These are phyloP conservation scores for Mortierella hygrophila DNA, from an alignment of 192 early-diverging fungal species.

Conservation along the genomic window DNA sequence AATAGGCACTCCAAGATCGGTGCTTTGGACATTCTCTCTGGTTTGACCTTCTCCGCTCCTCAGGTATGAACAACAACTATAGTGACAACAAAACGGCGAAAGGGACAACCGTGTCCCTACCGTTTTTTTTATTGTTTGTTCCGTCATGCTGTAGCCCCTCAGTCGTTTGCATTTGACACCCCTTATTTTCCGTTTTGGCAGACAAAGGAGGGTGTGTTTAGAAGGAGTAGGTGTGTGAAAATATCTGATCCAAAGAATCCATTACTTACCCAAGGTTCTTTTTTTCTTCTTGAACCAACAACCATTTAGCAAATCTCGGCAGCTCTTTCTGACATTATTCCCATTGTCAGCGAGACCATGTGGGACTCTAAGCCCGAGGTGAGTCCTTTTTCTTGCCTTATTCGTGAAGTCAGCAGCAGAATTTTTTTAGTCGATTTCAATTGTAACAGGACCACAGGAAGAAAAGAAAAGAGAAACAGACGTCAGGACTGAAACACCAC, in stretches of 20 bases:
- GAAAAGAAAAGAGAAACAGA: conserved; percentile 12
- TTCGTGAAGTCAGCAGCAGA: background rate
- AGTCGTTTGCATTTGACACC: background rate
- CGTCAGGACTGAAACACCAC: conserved; percentile 12
- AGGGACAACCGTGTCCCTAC: no score
- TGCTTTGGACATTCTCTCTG: conserved; percentile 59
- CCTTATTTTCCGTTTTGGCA: background rate
- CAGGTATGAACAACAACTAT: conserved; percentile 21
- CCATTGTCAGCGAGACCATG: conserved; percentile 80
- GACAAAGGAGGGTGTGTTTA: background rate
- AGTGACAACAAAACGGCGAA: background rate
- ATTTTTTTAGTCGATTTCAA: background rate
- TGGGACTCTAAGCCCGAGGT: conserved; percentile 88
- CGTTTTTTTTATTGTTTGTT: background rate
- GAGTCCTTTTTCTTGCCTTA: conserved; percentile 35
- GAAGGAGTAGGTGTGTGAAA: background rate
- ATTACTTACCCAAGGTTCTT: background rate
- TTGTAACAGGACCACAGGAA: background rate
- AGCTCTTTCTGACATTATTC: conserved; percentile 75
- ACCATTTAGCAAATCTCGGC: conserved; percentile 56
- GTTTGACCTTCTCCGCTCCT: conserved; percentile 61
- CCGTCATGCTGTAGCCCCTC: no score
- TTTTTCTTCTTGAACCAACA: background rate
- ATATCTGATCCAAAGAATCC: background rate
- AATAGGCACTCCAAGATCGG: conserved; percentile 76